A percentile compares a stretch with the other conserved stretches of the same genome.
These are phyloP conservation scores for Claviceps arundinis DNA, from an alignment of 2,329 filamentous ascomycete genomes.

Conservation along the genomic window DNA sequence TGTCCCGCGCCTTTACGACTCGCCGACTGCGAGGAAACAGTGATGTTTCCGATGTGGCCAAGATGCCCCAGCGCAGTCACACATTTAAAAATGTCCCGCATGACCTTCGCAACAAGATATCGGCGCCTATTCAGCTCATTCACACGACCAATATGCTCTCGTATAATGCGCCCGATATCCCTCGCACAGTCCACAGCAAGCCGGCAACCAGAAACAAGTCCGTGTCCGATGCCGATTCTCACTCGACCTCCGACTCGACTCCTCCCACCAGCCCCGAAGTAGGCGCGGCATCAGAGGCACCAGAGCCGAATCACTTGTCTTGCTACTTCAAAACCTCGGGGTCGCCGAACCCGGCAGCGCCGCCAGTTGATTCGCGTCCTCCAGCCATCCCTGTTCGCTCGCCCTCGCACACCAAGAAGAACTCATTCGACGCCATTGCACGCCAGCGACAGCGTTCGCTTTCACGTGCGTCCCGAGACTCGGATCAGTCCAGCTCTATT, in stretches of 20 bases:
- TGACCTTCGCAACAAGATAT: constrained; percentile 60
- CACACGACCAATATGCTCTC: constrained; percentile 95
- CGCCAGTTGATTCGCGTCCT: constrained; percentile 23
- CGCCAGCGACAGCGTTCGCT: constrained; percentile 48
- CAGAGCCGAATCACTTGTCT: constrained; percentile 53
- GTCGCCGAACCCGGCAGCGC: constrained; percentile 20
- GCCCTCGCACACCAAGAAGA: constrained; percentile 79
- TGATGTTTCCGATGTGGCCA: constrained; percentile 28
- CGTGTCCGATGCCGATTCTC: constrained; percentile 60
- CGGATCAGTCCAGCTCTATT: constrained; percentile 37
- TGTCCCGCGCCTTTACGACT: constrained; percentile 61
- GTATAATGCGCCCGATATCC: constrained; percentile 83
- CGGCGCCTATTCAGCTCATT: constrained; percentile 70
- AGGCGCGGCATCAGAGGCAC: constrained; percentile 43
- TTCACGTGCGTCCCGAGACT: constrained; percentile 43
- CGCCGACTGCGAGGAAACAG: constrained; percentile 44
- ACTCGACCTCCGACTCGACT: constrained; percentile 40
- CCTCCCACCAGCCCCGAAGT: constrained; percentile 58
- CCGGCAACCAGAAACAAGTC: constrained; percentile 43
- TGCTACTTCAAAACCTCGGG: constrained; percentile 48
- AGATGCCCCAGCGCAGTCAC: constrained; percentile 34
- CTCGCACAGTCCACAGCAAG: constrained; percentile 35
- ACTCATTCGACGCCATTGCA: constrained; percentile 59
- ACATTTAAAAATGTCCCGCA: constrained; percentile 30
- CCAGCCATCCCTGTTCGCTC: constrained; percentile 60